Conservation (phyloP, 768 basidiomycete genomes). For the Phaffia australis region DNA sequence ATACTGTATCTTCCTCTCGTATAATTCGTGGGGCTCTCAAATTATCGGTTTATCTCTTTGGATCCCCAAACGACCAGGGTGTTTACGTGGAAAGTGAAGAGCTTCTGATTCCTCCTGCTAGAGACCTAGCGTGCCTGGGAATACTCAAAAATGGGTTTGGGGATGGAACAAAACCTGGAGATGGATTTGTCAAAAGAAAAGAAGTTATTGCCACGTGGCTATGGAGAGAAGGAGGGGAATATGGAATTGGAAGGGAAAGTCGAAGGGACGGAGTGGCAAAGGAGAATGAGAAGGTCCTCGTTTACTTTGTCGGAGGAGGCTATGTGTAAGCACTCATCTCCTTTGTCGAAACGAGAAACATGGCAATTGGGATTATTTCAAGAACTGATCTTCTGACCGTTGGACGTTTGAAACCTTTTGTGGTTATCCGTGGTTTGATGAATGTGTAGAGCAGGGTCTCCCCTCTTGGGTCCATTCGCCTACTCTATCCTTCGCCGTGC, state of each 20-base stretch:
- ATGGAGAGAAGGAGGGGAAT: background rate
- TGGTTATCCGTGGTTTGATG: too few species aligned
- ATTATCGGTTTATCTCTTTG: too few species aligned
- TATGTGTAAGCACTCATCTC: background rate
- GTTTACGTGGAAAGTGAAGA: too few species aligned
- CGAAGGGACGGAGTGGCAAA: background rate
- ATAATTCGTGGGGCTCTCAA: too few species aligned
- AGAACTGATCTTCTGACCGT: background rate
- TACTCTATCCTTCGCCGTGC: constrained; percentile 2
- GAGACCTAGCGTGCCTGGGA: too few species aligned
- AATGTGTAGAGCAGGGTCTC: background rate
- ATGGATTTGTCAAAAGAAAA: background rate
- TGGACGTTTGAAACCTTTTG: too few species aligned
- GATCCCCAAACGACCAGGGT: too few species aligned
- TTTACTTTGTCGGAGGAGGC: constrained; percentile 7
- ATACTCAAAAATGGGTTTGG: background rate
- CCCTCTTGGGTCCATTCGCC: background rate
- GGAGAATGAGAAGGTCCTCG: background rate
- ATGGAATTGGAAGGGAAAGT: background rate
- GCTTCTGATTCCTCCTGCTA: too few species aligned
- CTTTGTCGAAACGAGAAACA: background rate
- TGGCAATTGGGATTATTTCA: background rate
- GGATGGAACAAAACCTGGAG: background rate
- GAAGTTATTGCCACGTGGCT: background rate
- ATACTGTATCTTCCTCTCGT: too few species aligned